Conservation (phyloP, 306 rosid species). For the Quercus rubra region DNA sequence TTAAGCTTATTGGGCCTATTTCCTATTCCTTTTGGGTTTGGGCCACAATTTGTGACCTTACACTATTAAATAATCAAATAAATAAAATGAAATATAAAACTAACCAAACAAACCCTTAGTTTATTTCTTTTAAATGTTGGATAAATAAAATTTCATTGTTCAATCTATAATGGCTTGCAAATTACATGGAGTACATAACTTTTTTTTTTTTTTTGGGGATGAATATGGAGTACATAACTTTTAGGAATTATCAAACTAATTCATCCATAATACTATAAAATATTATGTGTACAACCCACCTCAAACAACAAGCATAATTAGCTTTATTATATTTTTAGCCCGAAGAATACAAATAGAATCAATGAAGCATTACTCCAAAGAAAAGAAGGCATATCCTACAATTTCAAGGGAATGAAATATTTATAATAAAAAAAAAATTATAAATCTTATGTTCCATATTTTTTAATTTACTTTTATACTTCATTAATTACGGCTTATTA, state of each 20-base stretch:
- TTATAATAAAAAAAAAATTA: too few relatives aligned
- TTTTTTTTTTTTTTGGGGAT: accelerated
- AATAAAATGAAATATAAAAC: too few relatives aligned
- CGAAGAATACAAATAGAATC: not conserved
- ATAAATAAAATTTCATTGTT: not conserved
- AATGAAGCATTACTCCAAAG: not conserved
- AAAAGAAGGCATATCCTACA: not conserved
- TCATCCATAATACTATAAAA: not conserved
- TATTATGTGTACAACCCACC: not conserved
- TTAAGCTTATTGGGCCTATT: too few relatives aligned
- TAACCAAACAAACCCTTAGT: too few relatives aligned
- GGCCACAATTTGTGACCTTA: too few relatives aligned
- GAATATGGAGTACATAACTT: not conserved
- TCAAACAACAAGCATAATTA: not conserved
- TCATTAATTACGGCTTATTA: accelerated
- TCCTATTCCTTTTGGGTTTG: too few relatives aligned
- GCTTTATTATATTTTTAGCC: not conserved
- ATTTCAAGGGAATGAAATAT: not conserved
- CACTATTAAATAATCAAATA: too few relatives aligned
- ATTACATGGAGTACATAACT: not conserved
- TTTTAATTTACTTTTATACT: too few relatives aligned
- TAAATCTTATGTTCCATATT: too few relatives aligned
- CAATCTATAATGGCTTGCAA: not conserved
- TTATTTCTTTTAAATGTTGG: too few relatives aligned
- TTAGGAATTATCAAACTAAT: not conserved